These are phyloP conservation scores for carrot (Daucus carota) DNA, from an alignment of 129 eudicot genomes.

Conservation along the genomic window DNA sequence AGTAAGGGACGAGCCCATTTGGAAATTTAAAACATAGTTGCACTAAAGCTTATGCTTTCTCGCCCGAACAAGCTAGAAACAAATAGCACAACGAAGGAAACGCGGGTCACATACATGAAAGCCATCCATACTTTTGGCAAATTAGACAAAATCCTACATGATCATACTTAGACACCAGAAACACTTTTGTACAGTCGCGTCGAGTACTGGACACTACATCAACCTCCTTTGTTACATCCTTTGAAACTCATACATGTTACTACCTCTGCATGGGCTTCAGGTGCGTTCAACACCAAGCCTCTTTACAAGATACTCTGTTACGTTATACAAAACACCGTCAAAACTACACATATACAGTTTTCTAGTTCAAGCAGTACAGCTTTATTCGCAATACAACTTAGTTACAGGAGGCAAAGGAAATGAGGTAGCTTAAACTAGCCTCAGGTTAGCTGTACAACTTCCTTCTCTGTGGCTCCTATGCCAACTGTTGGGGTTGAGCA, in stretches of 20 bases:
- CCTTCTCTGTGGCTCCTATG: constrained; percentile 39
- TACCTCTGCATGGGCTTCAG: constrained; percentile 29
- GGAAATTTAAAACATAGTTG: too few relatives aligned
- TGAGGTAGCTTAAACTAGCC: constrained; percentile 86
- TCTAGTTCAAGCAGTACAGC: constrained; percentile 48
- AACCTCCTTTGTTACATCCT: neutral
- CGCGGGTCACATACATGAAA: neutral
- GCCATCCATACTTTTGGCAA: neutral
- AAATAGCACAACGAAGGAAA: neutral
- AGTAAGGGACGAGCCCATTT: too few relatives aligned
- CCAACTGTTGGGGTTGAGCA: constrained; percentile 41
- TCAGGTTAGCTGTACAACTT: constrained; percentile 94
- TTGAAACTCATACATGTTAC: neutral
- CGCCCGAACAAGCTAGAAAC: neutral
- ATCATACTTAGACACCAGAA: neutral
- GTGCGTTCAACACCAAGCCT: constrained; percentile 33
- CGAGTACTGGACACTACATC: neutral
- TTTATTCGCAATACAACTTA: constrained; percentile 38
- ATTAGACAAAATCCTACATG: neutral
- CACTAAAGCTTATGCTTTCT: too few relatives aligned
- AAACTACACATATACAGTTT: constrained; percentile 87
- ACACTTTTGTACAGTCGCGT: neutral
- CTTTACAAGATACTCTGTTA: constrained; percentile 20
- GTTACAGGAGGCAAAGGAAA: constrained; percentile 7
- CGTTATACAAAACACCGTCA: constrained; percentile 19